Conservation (phyloP, 2,329 filamentous ascomycete genomes). For the Aureobasidium sp. region DNA sequence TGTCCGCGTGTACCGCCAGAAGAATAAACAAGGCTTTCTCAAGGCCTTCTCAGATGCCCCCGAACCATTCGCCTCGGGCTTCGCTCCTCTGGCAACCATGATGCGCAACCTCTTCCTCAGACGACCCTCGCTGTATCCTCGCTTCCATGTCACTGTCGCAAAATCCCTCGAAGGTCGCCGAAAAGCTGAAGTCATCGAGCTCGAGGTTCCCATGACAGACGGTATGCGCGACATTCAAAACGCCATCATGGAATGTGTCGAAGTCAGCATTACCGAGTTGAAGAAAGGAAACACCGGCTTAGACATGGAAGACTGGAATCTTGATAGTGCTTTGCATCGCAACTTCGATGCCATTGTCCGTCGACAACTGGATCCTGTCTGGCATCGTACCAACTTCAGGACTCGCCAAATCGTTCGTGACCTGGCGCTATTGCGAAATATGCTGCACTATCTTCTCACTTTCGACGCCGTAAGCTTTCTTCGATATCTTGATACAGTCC, state of each 20-base stretch:
- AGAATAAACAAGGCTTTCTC: conserved; percentile 86
- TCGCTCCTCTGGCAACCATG: conserved; percentile 80
- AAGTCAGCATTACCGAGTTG: conserved; percentile 86
- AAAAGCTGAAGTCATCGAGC: conserved; percentile 92
- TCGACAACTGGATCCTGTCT: conserved; percentile 87
- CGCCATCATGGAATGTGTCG: conserved; percentile 90
- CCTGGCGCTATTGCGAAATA: conserved; percentile 69
- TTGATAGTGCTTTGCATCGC: conserved; percentile 84
- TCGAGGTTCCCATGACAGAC: conserved; percentile 93
- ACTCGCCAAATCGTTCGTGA: conserved; percentile 92
- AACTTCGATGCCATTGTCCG: conserved; percentile 87
- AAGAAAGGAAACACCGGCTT: conserved; percentile 84
- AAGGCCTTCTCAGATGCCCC: conserved; percentile 95
- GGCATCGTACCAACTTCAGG: conserved; percentile 93
- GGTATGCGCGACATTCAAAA: conserved; percentile 90
- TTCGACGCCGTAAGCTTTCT: conserved; percentile 89
- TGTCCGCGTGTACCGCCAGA: conserved; percentile 82
- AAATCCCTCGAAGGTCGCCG: conserved; percentile 82
- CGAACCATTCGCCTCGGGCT: conserved; percentile 81
- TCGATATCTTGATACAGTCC: conserved; percentile 87
- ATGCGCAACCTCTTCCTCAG: conserved; percentile 86
- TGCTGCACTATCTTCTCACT: conserved; percentile 72
- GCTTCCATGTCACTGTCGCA: conserved; percentile 86
- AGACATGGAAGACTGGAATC: conserved; percentile 94
- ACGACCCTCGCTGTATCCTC: conserved; percentile 83